Evolutionary conservation across 2,329 filamentous ascomycete genomes (phyloP), one percentile per base, ranked within the genome.

Genomic region (Polychaeton citri): DNA sequence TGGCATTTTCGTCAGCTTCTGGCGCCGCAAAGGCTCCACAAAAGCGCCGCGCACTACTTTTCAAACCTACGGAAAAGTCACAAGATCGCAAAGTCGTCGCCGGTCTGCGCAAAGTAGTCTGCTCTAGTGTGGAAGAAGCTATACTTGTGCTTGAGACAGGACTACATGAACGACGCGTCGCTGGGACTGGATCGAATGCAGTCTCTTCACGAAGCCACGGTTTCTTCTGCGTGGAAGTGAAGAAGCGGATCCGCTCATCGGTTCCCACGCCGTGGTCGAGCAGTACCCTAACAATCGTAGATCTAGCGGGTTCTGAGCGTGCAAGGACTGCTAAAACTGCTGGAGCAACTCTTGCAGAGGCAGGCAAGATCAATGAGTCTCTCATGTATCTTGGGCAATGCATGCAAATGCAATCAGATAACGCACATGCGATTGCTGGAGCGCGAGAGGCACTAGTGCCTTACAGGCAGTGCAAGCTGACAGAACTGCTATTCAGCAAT

Each of bases 351-450:
- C 71, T 98, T 10, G 88, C 82, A 0, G 90, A 98, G 63, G 90
- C 88, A 21, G 90, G 90, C 36, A 96, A 96, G 63, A 98, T 98
- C 57, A 98, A 98, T 53, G 87, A 95, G 59, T 93, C 84, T 53
- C 65, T 98, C 53, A 98, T 98, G 90, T 96, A 95, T 55, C 71
- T 98, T 1, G 90, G 90, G 0, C 90, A 96, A 54, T 98, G 90
- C 55, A 71, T 98, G 49, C 88, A 96, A 55, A 88, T 94, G 70
- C 88, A 95, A 57, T 87, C 81, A 40, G 84, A 88, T 48, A 71
- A 78, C 20, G 77, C 79, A 30, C 78, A 69, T 43, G 78, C 76
- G 9, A 43, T 46, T 12, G 45, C 41, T 5, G 39, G 41, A 9
- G 33, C 41, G 1, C 33, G 35, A 5, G 43, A 46, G 6, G 75